Evolutionary conservation across 768 basidiomycete species (phyloP).

Genomic region (Phanerochaete carnosa): DNA sequence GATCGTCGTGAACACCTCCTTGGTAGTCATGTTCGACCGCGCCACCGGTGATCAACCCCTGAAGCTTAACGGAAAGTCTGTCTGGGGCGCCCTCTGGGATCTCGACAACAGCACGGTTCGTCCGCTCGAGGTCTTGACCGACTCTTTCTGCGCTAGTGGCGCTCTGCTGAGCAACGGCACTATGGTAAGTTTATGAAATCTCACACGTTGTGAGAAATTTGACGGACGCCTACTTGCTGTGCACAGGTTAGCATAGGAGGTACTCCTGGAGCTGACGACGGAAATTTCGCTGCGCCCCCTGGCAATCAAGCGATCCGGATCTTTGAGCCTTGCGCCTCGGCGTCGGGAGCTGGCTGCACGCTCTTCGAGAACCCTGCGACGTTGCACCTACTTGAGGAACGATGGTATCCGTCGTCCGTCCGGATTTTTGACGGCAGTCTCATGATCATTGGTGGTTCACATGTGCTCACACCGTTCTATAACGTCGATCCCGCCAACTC

Average conservation of each 20-base stretch:
- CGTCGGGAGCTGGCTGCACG: constrained; percentile 24
- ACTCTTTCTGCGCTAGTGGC: constrained; percentile 32
- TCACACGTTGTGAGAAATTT: neutral
- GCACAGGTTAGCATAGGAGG: constrained; percentile 22
- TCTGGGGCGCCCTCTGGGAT: constrained; percentile 24
- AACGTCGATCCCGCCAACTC: constrained; percentile 28
- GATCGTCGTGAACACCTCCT: constrained; percentile 23
- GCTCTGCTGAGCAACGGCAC: constrained; percentile 31
- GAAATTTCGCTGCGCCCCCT: constrained; percentile 7
- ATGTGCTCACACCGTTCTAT: constrained; percentile 24
- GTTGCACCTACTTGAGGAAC: constrained; percentile 21
- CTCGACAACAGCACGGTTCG: constrained; percentile 18
- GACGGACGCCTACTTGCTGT: neutral
- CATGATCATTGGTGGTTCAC: constrained; percentile 29
- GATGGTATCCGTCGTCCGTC: constrained; percentile 30
- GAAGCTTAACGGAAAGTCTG: constrained; percentile 20
- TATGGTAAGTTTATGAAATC: constrained; percentile 20
- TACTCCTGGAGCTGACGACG: constrained; percentile 8
- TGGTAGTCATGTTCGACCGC: constrained; percentile 22
- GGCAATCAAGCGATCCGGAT: constrained; percentile 24
- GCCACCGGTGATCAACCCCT: constrained; percentile 17
- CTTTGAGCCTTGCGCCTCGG: constrained; percentile 26
- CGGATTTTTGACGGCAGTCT: constrained; percentile 28
- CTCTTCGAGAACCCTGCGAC: constrained; percentile 25
- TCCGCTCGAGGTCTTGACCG: constrained; percentile 25